Evolutionary conservation across 306 rosid species (phyloP).

Genomic region (Pyrus betulifolia): DNA sequence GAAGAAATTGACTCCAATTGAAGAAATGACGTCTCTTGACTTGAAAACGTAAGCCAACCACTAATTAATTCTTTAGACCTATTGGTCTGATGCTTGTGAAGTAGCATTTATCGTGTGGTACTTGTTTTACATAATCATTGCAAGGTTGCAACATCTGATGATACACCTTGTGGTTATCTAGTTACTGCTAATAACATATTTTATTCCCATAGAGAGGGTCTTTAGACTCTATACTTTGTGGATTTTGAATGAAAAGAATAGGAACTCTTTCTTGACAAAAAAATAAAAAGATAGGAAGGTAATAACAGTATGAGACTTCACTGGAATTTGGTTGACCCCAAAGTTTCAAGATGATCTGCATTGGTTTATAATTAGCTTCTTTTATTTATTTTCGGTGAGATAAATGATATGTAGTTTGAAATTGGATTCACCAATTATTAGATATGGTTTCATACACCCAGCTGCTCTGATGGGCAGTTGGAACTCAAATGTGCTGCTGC

Average conservation of each 20-base stretch:
- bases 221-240: neutral
- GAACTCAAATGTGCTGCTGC: neutral
- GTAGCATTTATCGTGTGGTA: neutral
- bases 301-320: neutral
- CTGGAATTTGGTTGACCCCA: neutral
- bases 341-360: neutral
- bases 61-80: conserved; percentile 10
- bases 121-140: neutral
- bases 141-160: neutral
- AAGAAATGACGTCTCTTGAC: conserved; percentile 76
- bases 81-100: neutral
- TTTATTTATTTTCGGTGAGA: neutral
- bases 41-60: conserved; percentile 72
- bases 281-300: no score
- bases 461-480: neutral
- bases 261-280: neutral
- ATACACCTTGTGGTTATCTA: neutral
- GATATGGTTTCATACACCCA: neutral
- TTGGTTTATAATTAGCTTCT: neutral
- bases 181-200: neutral
- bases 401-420: neutral
- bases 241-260: neutral
- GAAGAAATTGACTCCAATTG: conserved; percentile 54
- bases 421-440: neutral
- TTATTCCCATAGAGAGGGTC: neutral